Evolutionary conservation across 169 alveolate species (phyloP).

Genomic region (Plasmodium relictum): DNA sequence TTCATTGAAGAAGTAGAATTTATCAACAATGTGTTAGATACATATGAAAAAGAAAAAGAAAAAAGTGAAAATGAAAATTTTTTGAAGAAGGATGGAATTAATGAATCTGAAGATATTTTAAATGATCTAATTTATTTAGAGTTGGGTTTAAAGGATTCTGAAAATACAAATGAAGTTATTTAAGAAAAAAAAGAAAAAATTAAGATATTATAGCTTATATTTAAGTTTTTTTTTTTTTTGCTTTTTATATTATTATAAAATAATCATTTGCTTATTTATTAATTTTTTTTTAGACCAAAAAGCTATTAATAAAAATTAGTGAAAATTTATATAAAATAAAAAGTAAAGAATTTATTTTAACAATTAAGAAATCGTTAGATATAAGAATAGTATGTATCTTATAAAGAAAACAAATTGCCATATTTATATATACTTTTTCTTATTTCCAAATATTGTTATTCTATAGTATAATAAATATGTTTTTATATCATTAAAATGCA

Average conservation of each 20-base stretch:
- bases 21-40: conserved; percentile 36
- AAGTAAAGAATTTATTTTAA: conserved; percentile 47
- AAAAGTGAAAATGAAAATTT: conserved; percentile 2
- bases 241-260: background rate
- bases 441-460: background rate
- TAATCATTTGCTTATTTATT: background rate
- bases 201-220: no score
- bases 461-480: background rate
- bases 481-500: background rate
- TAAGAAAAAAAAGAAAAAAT: background rate
- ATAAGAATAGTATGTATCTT: conserved; percentile 41
- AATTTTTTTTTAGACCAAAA: conserved; percentile 17
- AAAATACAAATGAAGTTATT: conserved; percentile 3
- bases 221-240: no score
- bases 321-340: conserved; percentile 38
- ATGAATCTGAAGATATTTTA: conserved; percentile 33
- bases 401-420: background rate
- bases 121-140: conserved; percentile 46
- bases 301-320: conserved; percentile 25
- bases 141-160: conserved; percentile 42
- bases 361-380: conserved; percentile 51
- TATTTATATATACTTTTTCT: background rate
- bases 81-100: background rate
- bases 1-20: conserved; percentile 55
- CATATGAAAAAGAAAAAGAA: conserved; percentile 26